Evolutionary conservation across 495 filamentous ascomycete species (phyloP).

Genomic region (Diplogelasinospora grovesii): DNA sequence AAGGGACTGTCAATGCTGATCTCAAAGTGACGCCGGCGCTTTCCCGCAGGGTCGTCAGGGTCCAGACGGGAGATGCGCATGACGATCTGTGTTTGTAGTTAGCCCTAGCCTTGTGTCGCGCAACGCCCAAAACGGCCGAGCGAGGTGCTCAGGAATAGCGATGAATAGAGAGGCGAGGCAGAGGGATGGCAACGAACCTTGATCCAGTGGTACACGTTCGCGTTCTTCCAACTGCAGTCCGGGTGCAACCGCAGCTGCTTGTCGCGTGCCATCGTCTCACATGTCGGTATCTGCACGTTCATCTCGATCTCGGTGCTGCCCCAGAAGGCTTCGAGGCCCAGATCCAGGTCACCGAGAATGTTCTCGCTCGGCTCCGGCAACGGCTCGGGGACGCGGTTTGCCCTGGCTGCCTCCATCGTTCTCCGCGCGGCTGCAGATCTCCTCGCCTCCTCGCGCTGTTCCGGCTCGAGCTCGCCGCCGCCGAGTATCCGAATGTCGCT

Average conservation of each 20-base stretch:
- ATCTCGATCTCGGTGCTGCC: conserved; percentile 97
- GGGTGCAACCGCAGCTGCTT: conserved; percentile 71
- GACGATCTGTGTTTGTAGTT: conserved; percentile 63
- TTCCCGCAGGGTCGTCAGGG: conserved; percentile 62
- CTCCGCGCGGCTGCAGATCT: conserved; percentile 33
- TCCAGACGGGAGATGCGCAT: conserved; percentile 91
- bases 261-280: conserved; percentile 79
- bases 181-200: conserved; percentile 58
- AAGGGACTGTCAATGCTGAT: conserved; percentile 98
- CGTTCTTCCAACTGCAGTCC: conserved; percentile 93
- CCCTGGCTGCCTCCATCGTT: conserved; percentile 28
- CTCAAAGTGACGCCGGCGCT: conserved; percentile 88
- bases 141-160: no score
- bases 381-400: conserved; percentile 27
- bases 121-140: no score
- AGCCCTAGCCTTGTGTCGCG: background rate
- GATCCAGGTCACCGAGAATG: conserved; percentile 71
- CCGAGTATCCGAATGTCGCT: conserved; percentile 73
- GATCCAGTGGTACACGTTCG: conserved; percentile 97
- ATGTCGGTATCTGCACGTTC: conserved; percentile 89
- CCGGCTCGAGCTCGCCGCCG: conserved; percentile 62
- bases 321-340: conserved; percentile 55
- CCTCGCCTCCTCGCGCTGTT: conserved; percentile 38
- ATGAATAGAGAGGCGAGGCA: no score
- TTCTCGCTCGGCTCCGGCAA: conserved; percentile 53